Conservation (phyloP, 2,329 filamentous ascomycete species). For the Phaeomoniella chlamydospora region DNA sequence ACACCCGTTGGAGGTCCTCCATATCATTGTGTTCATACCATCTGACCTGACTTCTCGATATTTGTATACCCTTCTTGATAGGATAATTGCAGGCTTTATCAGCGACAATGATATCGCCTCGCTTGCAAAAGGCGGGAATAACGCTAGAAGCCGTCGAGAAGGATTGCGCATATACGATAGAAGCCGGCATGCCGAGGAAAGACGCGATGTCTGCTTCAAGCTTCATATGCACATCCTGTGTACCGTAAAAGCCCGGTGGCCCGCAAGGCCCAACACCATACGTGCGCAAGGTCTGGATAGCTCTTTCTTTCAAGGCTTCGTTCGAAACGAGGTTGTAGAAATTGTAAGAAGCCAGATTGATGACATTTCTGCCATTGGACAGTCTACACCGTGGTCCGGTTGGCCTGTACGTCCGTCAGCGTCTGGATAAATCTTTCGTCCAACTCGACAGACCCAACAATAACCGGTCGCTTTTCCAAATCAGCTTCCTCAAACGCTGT, state of each 20-base stretch:
- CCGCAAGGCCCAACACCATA: constrained; percentile 96
- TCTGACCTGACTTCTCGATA: constrained; percentile 74
- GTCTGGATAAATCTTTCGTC: background rate
- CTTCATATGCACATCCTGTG: constrained; percentile 96
- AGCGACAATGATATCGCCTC: constrained; percentile 91
- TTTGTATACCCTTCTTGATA: constrained; percentile 86
- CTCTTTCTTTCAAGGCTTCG: constrained; percentile 85
- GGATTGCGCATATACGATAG: constrained; percentile 90
- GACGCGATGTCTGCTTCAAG: constrained; percentile 86
- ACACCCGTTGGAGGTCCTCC: constrained; percentile 75
- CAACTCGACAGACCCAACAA: constrained; percentile 55
- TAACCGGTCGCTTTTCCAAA: constrained; percentile 70
- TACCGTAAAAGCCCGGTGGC: constrained; percentile 95
- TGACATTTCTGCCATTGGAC: constrained; percentile 75
- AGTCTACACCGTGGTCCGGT: constrained; percentile 85
- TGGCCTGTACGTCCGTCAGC: constrained; percentile 39
- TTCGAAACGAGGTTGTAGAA: constrained; percentile 96
- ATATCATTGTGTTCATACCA: constrained; percentile 97
- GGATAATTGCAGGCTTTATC: constrained; percentile 89
- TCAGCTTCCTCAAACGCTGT: constrained; percentile 67
- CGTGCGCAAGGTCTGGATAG: constrained; percentile 80
- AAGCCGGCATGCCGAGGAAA: constrained; percentile 73
- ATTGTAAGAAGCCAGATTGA: constrained; percentile 88
- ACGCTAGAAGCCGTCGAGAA: constrained; percentile 96
- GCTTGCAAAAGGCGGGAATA: constrained; percentile 92